Base-by-base conservation (phyloP, 2,329 filamentous ascomycete genomes). In the Calonectria ilicicola region DNA sequence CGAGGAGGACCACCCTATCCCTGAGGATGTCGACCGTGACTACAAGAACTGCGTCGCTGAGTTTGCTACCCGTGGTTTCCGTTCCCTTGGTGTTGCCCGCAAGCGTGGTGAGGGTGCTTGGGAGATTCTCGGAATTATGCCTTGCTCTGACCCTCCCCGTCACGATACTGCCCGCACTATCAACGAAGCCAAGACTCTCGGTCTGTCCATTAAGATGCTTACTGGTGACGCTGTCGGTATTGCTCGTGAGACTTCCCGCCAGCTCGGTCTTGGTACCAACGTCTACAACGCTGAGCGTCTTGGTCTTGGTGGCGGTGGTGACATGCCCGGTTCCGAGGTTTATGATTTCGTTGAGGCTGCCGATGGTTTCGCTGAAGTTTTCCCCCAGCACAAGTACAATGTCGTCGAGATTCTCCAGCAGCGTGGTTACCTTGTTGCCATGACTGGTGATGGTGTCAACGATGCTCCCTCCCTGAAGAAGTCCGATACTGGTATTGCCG, bases 371-470 rank as follows among this genome's bases (percentile, higher is more conserved):
- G 95, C 95, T 77, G 95, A 98, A 84, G 95, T 98, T 71, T 97
- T 97, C 89, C 95, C 95, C 80, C 94, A 98, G 87, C 95, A 98
- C 91, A 98, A 98, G 89, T 97, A 80, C 72, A 80, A 80, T 23
- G 78, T 80, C 64, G 95, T 98, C 80, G 95, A 97, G 86, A 97
- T 97, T 82, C 91, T 98, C 64, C 95, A 98, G 87, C 93, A 96
- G 87, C 94, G 95, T 91, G 95, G 95, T 78, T 96, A 97, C 86
- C 91, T 98, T 47, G 95, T 97, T 86, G 95, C 95, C 84, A 98
- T 98, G 95, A 98, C 95, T 86, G 95, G 95, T 89, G 95, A 98
- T 80, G 95, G 95, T 90, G 95, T 98, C 87, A 98, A 98, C 87
- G 95, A 98, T 85, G 95, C 95, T 76, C 94, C 95, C 76, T 97